phyloP scores from a whole-genome alignment of 768 basidiomycete species.

The Podaxis pistillaris region DNA sequence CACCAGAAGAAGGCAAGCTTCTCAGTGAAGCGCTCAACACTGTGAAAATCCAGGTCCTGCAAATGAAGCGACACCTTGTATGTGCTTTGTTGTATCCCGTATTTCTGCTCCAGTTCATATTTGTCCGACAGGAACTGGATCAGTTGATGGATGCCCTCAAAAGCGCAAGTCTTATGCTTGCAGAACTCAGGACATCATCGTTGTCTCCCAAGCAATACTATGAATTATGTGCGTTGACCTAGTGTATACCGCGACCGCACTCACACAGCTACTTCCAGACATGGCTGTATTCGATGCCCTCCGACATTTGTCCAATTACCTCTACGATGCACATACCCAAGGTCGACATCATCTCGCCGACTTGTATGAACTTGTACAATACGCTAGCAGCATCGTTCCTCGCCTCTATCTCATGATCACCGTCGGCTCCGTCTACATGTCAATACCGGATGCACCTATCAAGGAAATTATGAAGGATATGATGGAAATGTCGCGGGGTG shows the following conservation, averaged over 20 bases:
- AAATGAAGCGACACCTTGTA: constrained; percentile 93
- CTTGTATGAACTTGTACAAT: constrained; percentile 99
- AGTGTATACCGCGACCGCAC: background rate
- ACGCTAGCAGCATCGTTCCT: constrained; percentile 94
- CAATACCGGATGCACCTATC: constrained; percentile 92
- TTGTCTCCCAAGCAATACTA: constrained; percentile 98
- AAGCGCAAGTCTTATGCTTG: constrained; percentile 95
- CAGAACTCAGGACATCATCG: constrained; percentile 90
- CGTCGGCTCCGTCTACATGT: constrained; percentile 99
- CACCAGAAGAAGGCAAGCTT: constrained; percentile 76
- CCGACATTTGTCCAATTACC: constrained; percentile 91
- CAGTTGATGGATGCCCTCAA: constrained; percentile 99
- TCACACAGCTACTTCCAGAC: constrained; percentile 46
- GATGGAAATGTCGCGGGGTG: constrained; percentile 99
- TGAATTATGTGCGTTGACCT: constrained; percentile 77
- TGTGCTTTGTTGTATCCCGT: constrained; percentile 25
- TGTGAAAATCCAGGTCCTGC: constrained; percentile 88
- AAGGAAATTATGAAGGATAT: constrained; percentile 99
- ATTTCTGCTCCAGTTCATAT: constrained; percentile 12
- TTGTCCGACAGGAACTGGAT: constrained; percentile 71
- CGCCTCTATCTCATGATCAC: constrained; percentile 98
- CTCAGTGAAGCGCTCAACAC: constrained; percentile 83
- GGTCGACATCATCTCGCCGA: constrained; percentile 95
- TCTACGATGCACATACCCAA: constrained; percentile 92
- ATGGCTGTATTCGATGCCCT: constrained; percentile 99